Conservation (phyloP, 441 rosid species). For the Capsella rubella region DNA sequence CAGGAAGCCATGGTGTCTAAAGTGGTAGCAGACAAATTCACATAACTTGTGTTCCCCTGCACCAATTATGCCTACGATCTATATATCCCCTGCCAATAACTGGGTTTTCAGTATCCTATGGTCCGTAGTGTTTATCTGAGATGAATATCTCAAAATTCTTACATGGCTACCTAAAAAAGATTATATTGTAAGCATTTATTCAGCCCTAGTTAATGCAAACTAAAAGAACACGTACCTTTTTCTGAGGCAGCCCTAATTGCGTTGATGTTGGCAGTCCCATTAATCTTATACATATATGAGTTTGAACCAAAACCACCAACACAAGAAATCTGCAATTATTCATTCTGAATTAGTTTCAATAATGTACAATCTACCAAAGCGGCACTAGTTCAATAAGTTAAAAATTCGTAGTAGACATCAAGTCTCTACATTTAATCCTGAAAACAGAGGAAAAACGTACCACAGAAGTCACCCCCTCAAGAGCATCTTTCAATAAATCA, state of each 20-base stretch:
- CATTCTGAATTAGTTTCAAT: neutral
- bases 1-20: neutral
- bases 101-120: neutral
- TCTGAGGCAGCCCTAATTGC: conserved; percentile 94
- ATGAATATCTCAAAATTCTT: neutral
- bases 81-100: too few species aligned
- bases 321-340: conserved; percentile 76
- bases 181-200: conserved; percentile 5
- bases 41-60: neutral
- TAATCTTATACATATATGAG: conserved; percentile 92
- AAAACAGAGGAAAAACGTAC: conserved; percentile 55
- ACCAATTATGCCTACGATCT: neutral
- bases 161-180: neutral
- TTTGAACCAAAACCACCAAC: conserved; percentile 97
- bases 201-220: neutral
- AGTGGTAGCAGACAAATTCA: neutral
- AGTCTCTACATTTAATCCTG: conserved; percentile 10
- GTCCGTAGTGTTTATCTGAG: conserved; percentile 2
- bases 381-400: neutral
- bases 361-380: neutral
- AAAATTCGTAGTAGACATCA: neutral
- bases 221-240: conserved; percentile 56
- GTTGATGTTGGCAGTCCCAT: conserved; percentile 94
- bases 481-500: conserved; percentile 85
- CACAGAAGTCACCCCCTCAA: conserved; percentile 83